A percentile compares a stretch with the other conserved stretches of the same genome.
These are phyloP conservation scores for Cladosporium sp. DNA, from an alignment of 2,329 filamentous ascomycete genomes.

Conservation along the genomic window DNA sequence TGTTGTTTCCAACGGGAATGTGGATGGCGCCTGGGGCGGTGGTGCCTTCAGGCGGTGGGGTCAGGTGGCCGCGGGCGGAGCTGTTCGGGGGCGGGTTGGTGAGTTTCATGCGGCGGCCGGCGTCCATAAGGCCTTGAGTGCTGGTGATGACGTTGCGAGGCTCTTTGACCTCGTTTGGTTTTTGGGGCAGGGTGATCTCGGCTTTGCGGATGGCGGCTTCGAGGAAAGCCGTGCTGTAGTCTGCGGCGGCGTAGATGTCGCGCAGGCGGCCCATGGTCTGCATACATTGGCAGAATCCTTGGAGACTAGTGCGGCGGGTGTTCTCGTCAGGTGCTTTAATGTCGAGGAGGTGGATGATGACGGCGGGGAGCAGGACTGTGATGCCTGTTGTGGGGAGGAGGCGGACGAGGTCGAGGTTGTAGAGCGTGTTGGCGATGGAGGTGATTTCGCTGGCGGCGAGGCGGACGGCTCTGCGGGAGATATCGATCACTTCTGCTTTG, in stretches of 20 bases:
- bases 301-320: conserved; percentile 70
- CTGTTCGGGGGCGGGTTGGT: conserved; percentile 15
- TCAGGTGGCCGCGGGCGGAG: conserved; percentile 26
- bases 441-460: conserved; percentile 85
- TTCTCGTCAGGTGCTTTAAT: conserved; percentile 79
- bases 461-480: conserved; percentile 79
- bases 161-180: conserved; percentile 33
- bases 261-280: conserved; percentile 82
- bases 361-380: conserved; percentile 84
- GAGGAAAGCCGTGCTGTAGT: conserved; percentile 93
- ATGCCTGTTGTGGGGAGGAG: conserved; percentile 88
- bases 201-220: conserved; percentile 88
- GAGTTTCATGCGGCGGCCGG: conserved; percentile 44
- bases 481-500: conserved; percentile 72
- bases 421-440: conserved; percentile 74
- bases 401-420: conserved; percentile 69
- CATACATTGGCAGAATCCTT: conserved; percentile 90
- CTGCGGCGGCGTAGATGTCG: conserved; percentile 89
- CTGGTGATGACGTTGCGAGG: conserved; percentile 39
- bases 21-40: background rate
- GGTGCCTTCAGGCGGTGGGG: conserved; percentile 33
- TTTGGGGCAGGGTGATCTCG: conserved; percentile 66
- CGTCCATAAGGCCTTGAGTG: conserved; percentile 49
- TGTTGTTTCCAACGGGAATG: background rate
- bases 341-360: conserved; percentile 90